These are phyloP conservation scores for Breynia disticha DNA, from an alignment of 441 rosid species.

Conservation along the genomic window DNA sequence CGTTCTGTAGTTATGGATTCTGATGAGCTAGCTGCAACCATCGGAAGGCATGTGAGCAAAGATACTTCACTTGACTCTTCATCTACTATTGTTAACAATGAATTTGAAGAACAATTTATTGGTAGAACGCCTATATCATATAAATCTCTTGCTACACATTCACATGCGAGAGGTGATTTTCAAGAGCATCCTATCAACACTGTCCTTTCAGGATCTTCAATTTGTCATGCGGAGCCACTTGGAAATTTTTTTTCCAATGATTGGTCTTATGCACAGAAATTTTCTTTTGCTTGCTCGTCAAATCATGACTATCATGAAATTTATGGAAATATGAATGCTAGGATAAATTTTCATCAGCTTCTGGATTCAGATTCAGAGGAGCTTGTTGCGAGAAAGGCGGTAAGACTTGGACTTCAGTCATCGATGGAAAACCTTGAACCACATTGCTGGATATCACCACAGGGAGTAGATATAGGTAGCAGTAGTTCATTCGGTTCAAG, in stretches of 20 bases:
- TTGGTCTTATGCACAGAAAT: conserved; percentile 26
- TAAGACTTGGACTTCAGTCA: conserved; percentile 35
- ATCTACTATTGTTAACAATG: conserved; percentile 13
- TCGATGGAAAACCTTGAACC: conserved; percentile 27
- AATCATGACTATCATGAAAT: conserved; percentile 29
- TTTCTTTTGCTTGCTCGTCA: conserved; percentile 22
- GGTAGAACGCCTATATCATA: conserved; percentile 28
- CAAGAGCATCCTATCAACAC: conserved; percentile 40
- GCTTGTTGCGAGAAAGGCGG: conserved; percentile 17
- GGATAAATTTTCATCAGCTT: conserved; percentile 32
- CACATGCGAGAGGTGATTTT: conserved; percentile 33
- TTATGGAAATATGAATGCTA: conserved; percentile 19
- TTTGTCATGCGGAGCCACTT: conserved; percentile 30
- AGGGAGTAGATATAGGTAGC: conserved; percentile 22
- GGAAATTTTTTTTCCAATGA: conserved; percentile 27
- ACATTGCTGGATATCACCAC: conserved; percentile 32
- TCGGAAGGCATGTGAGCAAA: conserved; percentile 29
- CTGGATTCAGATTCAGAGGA: conserved; percentile 15
- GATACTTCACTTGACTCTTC: conserved; percentile 26
- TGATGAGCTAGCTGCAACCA: conserved; percentile 17
- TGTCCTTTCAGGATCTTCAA: conserved; percentile 26
- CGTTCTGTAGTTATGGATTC: conserved; percentile 19
- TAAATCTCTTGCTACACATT: conserved; percentile 28
- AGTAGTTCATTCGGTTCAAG: conserved; percentile 19
- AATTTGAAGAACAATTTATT: conserved; percentile 31